Evolutionary conservation across 352 stramenopile genomes (phyloP).

Genomic region (Globisporangium acanthophoron): DNA sequence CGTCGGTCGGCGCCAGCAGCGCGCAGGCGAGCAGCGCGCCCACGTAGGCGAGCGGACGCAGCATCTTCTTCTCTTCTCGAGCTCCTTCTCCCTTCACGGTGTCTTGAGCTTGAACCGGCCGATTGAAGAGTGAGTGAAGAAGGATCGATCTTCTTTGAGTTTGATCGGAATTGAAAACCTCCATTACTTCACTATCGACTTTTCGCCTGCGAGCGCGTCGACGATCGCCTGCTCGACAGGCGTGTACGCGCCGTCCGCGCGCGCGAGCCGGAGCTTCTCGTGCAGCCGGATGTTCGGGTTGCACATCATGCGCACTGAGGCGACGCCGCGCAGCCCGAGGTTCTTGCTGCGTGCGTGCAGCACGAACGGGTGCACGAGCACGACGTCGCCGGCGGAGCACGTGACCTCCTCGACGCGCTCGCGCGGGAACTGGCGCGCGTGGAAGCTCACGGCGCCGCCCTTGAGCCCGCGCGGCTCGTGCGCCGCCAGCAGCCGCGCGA

Average conservation of each 20-base stretch:
- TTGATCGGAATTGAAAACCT: not conserved
- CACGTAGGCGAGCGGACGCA: conserved; percentile 10
- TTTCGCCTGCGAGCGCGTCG: conserved; percentile 14
- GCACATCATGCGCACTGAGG: conserved; percentile 67
- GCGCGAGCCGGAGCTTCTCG: conserved; percentile 38
- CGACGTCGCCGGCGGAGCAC: conserved; percentile 63
- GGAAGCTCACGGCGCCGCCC: conserved; percentile 44
- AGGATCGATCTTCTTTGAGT: not conserved
- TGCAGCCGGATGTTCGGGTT: conserved; percentile 57
- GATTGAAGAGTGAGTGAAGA: not conserved
- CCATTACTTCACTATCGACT: not conserved
- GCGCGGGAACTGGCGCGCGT: conserved; percentile 26
- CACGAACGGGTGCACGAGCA: conserved; percentile 77
- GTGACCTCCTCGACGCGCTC: conserved; percentile 54
- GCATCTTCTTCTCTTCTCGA: not conserved
- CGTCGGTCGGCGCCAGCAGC: conserved; percentile 9
- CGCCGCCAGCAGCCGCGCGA: conserved; percentile 47
- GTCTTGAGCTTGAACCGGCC: no score
- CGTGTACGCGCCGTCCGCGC: conserved; percentile 26
- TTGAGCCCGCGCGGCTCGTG: conserved; percentile 55
- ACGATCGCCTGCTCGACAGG: conserved; percentile 41
- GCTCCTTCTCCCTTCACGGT: no score
- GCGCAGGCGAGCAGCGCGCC: conserved; percentile 10
- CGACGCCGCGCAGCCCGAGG: conserved; percentile 35
- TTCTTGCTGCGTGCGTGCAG: conserved; percentile 77